Base-by-base conservation (phyloP, 352 stramenopile species). In the Saprolegnia diclina region DNA sequence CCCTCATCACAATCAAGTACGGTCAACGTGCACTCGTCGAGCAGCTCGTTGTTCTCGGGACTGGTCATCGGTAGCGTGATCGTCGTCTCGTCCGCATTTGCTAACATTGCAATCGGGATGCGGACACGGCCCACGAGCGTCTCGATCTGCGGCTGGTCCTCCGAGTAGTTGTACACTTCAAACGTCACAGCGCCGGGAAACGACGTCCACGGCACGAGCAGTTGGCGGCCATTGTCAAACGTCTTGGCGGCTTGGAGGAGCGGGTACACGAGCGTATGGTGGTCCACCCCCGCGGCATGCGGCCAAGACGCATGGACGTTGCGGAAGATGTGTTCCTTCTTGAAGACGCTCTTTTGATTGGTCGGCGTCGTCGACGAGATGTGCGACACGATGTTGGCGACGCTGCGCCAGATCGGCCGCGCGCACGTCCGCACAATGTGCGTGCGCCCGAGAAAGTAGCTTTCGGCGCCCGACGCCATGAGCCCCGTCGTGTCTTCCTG, bases 291-390 rank as follows among this genome's bases (percentile, higher is more conserved):
- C 11, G 74, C 56, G 48, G 85, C 78, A 65, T 92, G 84, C 5
- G 76, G 79, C 86, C 86, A 94, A 29, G 84, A 92, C 9, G 91
- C 74, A 54, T 85, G 89, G 56, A 88, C 90, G 67, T 94, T 94
- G 9, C 79, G 74, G 45, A 92, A 90, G 9, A 84, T 77, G 32
- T 82, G 79, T 14, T 79, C 76, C 72, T 92, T 91, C 4, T 76
- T 74, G 21, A 42, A 42, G 19, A 22, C 4, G 4, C 21, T 21
- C 21, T 66, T 66, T 22, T 40, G 37, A 10, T 42, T 40, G 7
- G 50, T 35, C 21, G 50, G 57, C 19, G 35, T 42, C 19, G 57
- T 40, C 21, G 57, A 42, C 13, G 22, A 37, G 5, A 66, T n/a
- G 32, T 66, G 57, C 6, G 57, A 66, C 22, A 66, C 38, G 11